Evolutionary conservation across 768 basidiomycete genomes (phyloP).

Genomic region (Boletus vinaceobasis): DNA sequence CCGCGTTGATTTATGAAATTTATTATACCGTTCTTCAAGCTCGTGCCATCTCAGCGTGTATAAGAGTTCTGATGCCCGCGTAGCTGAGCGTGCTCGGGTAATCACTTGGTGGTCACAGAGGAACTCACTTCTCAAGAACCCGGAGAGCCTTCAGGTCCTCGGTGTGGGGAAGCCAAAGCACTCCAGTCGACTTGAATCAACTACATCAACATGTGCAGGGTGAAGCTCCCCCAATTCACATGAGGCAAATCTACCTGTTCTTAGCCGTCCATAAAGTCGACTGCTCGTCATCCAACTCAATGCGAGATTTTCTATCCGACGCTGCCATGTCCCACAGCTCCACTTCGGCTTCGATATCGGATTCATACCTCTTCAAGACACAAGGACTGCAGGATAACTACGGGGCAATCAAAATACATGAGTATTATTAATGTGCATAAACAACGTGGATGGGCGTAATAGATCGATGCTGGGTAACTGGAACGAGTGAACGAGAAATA

Average conservation of each 20-base stretch:
- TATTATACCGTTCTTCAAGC: background rate
- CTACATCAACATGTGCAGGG: too few relatives aligned
- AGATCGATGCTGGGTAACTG: background rate
- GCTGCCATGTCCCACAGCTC: background rate
- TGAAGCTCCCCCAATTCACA: background rate
- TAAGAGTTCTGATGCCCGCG: too few relatives aligned
- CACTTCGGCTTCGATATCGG: background rate
- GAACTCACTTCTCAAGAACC: background rate
- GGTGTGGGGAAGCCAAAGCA: background rate
- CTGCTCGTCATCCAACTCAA: background rate
- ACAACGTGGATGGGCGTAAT: conserved; percentile 1
- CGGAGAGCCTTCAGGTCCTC: background rate
- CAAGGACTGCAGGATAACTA: background rate
- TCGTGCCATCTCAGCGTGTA: background rate
- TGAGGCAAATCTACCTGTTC: too few relatives aligned
- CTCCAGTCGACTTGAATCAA: background rate
- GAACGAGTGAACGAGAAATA: background rate
- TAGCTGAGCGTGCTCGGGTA: background rate
- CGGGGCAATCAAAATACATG: background rate
- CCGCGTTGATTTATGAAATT: too few relatives aligned
- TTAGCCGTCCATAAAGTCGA: too few relatives aligned
- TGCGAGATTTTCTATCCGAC: background rate
- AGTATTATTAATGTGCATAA: background rate
- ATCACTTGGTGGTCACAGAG: background rate
- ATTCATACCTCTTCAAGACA: background rate